phyloP scores from a whole-genome alignment of 2,329 filamentous ascomycete species.

The Arthroderma sp. region DNA sequence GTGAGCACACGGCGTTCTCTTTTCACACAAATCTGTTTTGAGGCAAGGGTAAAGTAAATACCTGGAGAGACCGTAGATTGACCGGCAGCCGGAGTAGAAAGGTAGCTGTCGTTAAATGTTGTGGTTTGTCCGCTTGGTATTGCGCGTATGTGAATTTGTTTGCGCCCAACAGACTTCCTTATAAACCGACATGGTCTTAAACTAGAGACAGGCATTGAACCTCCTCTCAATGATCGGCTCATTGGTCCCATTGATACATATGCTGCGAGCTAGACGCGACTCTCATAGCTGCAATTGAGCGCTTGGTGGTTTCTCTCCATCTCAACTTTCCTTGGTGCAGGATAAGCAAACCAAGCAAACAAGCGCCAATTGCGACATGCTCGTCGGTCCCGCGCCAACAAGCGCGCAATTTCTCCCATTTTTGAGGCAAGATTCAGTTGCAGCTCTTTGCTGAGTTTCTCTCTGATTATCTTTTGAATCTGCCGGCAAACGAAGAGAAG shows the following conservation, averaged over 20 bases:
- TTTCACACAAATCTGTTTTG: neutral
- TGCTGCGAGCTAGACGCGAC: neutral
- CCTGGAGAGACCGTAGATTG: constrained; percentile 30
- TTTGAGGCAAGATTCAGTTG: too few relatives aligned
- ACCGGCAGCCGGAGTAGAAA: constrained; percentile 25
- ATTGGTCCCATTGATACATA: constrained; percentile 15
- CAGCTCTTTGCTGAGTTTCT: too few relatives aligned
- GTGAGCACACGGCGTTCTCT: neutral
- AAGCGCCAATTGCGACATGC: constrained; percentile 3
- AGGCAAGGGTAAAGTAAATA: constrained; percentile 12
- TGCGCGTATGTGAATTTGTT: constrained; percentile 32
- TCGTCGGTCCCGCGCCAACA: neutral
- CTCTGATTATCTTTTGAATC: too few relatives aligned
- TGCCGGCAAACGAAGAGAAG: too few relatives aligned
- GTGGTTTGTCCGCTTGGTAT: constrained; percentile 27
- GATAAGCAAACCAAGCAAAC: constrained; percentile 9
- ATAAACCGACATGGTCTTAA: neutral
- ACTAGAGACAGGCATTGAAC: constrained; percentile 20
- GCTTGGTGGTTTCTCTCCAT: neutral
- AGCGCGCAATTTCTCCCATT: too few relatives aligned
- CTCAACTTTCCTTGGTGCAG: neutral
- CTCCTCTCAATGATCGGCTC: constrained; percentile 24
- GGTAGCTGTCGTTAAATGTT: constrained; percentile 22
- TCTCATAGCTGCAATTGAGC: neutral
- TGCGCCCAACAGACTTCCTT: constrained; percentile 14